Evolutionary conservation across 2,329 filamentous ascomycete species (phyloP).

Genomic region (Claviceps fusiformis): DNA sequence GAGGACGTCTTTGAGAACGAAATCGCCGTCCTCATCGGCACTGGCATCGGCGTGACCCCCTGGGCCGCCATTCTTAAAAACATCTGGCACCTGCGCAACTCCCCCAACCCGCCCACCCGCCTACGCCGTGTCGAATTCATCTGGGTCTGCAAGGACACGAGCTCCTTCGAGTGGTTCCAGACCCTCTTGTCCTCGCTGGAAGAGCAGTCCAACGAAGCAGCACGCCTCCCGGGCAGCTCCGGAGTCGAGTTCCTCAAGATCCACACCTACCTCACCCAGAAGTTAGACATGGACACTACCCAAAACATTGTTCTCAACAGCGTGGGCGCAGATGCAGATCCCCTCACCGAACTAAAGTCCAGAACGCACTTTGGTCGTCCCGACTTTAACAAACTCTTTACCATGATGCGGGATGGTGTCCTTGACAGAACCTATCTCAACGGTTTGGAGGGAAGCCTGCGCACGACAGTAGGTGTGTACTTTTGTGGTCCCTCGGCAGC

Average conservation of each 20-base stretch:
- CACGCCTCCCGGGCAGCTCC: conserved; percentile 51
- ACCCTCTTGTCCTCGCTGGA: conserved; percentile 84
- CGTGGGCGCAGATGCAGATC: conserved; percentile 76
- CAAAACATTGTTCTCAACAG: conserved; percentile 97
- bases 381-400: conserved; percentile 70
- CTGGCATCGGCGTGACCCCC: conserved; percentile 75
- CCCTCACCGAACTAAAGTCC: conserved; percentile 77
- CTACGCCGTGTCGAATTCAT: conserved; percentile 95
- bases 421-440: conserved; percentile 72
- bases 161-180: conserved; percentile 98
- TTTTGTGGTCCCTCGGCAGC: conserved; percentile 81
- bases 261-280: conserved; percentile 93
- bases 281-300: conserved; percentile 78
- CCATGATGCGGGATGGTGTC: conserved; percentile 78
- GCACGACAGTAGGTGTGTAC: conserved; percentile 88
- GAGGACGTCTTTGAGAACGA: conserved; percentile 96
- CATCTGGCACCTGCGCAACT: conserved; percentile 90
- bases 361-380: conserved; percentile 92
- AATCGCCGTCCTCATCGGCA: conserved; percentile 73
- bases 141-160: conserved; percentile 94
- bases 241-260: conserved; percentile 85
- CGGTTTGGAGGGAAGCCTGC: conserved; percentile 61
- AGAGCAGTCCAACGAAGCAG: conserved; percentile 61
- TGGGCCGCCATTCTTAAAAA: conserved; percentile 89
- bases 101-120: conserved; percentile 76